Conservation (phyloP, 805 yeast genomes). For the Candida arabinofermentans region DNA sequence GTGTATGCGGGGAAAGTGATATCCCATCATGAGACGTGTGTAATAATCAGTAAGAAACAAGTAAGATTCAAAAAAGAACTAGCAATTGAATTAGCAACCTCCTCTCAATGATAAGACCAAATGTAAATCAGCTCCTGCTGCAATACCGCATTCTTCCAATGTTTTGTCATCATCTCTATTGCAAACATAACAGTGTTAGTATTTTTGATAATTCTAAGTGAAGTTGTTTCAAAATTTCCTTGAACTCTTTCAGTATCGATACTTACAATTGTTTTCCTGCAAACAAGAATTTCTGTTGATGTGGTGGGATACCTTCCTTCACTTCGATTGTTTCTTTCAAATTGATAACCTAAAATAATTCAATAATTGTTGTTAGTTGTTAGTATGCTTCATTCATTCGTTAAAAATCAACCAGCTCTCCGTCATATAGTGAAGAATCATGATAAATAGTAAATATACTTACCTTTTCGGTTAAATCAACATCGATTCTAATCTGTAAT, state of each 20-base stretch:
- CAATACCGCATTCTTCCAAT: constrained; percentile 67
- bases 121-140: constrained; percentile 84
- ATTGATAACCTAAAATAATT: constrained; percentile 37
- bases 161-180: constrained; percentile 74
- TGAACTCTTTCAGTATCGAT: too few relatives aligned
- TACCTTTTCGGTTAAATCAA: constrained; percentile 64
- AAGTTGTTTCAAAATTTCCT: too few relatives aligned
- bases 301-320: constrained; percentile 95
- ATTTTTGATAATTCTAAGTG: too few relatives aligned
- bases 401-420: not conserved
- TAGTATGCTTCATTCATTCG: constrained; percentile 16
- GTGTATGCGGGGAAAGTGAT: too few relatives aligned
- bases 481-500: constrained; percentile 59
- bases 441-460: too few relatives aligned
- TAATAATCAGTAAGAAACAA: too few relatives aligned
- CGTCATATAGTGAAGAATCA: too few relatives aligned
- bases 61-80: too few relatives aligned
- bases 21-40: too few relatives aligned
- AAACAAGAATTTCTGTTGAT: constrained; percentile 87
- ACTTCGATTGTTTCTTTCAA: constrained; percentile 92
- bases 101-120: constrained; percentile 92
- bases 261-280: constrained; percentile 86
- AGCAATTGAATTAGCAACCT: constrained; percentile 37
- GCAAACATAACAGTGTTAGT: too few relatives aligned
- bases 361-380: constrained; percentile 11